Percentiles rank a stretch among this genome's conserved stretches.
Evolutionary conservation across 768 basidiomycete genomes (phyloP).

Genomic region (Boletus rubroflammeus): DNA sequence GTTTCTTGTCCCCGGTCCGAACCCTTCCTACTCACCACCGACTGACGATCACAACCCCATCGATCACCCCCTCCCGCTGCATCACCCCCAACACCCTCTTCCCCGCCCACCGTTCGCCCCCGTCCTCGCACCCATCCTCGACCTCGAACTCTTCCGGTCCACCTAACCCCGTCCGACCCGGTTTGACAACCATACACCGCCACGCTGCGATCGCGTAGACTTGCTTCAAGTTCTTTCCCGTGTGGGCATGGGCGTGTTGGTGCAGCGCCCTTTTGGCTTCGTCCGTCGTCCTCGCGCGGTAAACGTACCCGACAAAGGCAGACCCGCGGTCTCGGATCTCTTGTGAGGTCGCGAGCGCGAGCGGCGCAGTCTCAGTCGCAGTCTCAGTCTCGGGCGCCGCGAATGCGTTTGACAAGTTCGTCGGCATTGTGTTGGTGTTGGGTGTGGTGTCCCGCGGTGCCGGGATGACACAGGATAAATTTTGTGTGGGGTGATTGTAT

Average conservation of each 20-base stretch:
- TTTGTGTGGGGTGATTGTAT: too few relatives aligned
- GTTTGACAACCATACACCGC: slow-evolving; percentile 71
- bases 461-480: too few relatives aligned
- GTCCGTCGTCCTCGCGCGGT: slow-evolving; percentile 44
- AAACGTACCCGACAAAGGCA: slow-evolving; percentile 64
- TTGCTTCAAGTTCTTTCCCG: not conserved
- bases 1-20: not conserved
- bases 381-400: not conserved
- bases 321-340: slow-evolving; percentile 76
- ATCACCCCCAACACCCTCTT: slow-evolving; percentile 61
- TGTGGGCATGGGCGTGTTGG: not conserved
- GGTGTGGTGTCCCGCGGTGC: not conserved
- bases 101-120: slow-evolving; percentile 74
- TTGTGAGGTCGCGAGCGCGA: slow-evolving; percentile 50
- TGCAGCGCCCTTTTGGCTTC: not conserved
- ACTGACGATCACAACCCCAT: slow-evolving; percentile 76
- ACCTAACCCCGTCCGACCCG: slow-evolving; percentile 58
- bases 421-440: not conserved
- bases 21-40: slow-evolving; percentile 50
- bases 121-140: slow-evolving; percentile 60
- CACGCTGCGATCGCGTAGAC: slow-evolving; percentile 72
- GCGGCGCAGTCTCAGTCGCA: too few relatives aligned
- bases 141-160: slow-evolving; percentile 79
- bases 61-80: slow-evolving; percentile 65
- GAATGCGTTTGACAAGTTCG: not conserved